These are phyloP conservation scores for Pseudogymnoascus sp. DNA, from an alignment of 2,329 filamentous ascomycete genomes.

Conservation along the genomic window DNA sequence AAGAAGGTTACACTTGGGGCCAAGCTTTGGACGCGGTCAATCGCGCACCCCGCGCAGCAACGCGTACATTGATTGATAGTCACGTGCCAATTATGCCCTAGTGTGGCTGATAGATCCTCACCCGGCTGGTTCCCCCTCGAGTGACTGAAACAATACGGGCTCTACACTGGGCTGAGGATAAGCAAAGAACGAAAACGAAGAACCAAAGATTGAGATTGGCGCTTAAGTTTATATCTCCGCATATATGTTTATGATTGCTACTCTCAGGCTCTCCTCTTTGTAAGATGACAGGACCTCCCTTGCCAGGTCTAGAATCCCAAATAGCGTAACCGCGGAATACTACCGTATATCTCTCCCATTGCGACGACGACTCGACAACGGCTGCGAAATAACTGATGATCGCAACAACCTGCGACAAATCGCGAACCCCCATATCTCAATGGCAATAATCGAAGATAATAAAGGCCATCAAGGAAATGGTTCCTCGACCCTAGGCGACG, in stretches of 20 bases:
- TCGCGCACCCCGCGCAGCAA: not conserved
- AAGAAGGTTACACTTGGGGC: not conserved
- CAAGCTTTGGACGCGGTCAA: not conserved
- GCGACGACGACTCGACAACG: not conserved
- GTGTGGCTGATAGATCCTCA: not conserved
- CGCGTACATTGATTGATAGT: not conserved
- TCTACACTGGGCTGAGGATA: not conserved
- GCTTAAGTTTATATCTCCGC: not conserved
- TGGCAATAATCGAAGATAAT: constrained; percentile 1
- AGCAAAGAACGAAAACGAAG: not conserved
- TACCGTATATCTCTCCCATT: not conserved
- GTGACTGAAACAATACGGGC: not conserved
- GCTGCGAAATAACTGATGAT: not conserved
- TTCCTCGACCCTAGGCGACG: not conserved
- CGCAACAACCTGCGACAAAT: not conserved
- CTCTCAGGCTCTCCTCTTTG: not conserved
- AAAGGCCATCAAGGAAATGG: constrained; percentile 1
- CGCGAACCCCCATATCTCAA: not conserved
- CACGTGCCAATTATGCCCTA: not conserved
- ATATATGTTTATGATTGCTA: not conserved
- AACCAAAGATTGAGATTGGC: not conserved
- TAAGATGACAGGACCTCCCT: not conserved
- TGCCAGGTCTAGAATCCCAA: not conserved
- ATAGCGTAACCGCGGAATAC: not conserved
- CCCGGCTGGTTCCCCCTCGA: not conserved